Percentiles rank a stretch among this genome's conserved stretches.
Conservation (phyloP, 2,329 filamentous ascomycete genomes). For the Cytospora mali region DNA sequence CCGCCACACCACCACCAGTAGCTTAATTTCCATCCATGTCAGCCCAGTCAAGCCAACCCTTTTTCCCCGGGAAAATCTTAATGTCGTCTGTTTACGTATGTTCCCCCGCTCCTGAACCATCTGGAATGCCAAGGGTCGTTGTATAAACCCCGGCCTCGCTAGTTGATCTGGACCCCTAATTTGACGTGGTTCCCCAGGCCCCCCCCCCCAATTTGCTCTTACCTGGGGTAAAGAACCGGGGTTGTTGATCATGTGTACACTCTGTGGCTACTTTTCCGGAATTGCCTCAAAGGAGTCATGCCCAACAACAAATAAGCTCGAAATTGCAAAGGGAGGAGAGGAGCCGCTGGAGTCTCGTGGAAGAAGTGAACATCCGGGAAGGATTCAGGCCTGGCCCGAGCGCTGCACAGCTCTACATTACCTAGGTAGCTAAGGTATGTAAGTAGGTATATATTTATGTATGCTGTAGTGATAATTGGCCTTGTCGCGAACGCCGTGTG, state of each 20-base stretch:
- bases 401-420: not conserved
- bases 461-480: too few relatives aligned
- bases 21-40: not conserved
- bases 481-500: not conserved
- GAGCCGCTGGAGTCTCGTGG: slow-evolving; percentile 3
- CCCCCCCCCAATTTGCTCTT: slow-evolving; percentile 3
- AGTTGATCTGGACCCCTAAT: slow-evolving; percentile 20
- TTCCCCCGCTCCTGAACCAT: not conserved
- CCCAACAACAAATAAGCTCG: not conserved
- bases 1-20: slow-evolving; percentile 9
- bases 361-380: not conserved
- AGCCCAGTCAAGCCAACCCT: not conserved
- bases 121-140: not conserved
- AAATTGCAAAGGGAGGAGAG: slow-evolving; percentile 5
- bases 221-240: slow-evolving; percentile 21
- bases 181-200: slow-evolving; percentile 11
- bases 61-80: not conserved
- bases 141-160: slow-evolving; percentile 13
- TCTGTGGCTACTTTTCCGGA: slow-evolving; percentile 3
- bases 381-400: not conserved
- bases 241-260: slow-evolving; percentile 19
- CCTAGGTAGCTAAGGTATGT: too few relatives aligned
- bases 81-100: not conserved
- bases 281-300: slow-evolving; percentile 5
- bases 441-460: too few relatives aligned